Conservation (phyloP, 768 basidiomycete genomes). For the Trichaptum fuscoviolaceum region DNA sequence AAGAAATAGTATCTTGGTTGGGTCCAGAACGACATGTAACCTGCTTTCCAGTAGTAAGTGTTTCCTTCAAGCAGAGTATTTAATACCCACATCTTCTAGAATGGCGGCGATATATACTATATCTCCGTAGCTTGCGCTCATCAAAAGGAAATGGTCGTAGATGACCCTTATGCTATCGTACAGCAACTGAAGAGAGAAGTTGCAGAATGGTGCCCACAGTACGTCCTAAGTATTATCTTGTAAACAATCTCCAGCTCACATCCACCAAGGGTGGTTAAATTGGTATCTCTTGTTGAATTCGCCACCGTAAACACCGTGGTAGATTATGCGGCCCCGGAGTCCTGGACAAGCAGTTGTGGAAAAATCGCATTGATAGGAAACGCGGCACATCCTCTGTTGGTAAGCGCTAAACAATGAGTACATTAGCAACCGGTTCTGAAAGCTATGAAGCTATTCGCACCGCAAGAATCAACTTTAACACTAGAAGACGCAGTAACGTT, state of each 20-base stretch:
- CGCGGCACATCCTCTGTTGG: not conserved
- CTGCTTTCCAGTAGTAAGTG: not conserved
- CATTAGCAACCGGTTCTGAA: not conserved
- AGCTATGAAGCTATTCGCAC: not conserved
- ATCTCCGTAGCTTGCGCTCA: not conserved
- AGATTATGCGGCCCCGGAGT: not conserved
- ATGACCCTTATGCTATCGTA: not conserved
- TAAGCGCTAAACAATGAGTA: not conserved
- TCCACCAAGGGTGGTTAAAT: not conserved
- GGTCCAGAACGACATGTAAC: not conserved
- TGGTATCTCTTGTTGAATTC: not conserved
- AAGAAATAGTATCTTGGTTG: not conserved
- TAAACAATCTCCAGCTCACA: not conserved
- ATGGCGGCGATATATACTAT: not conserved
- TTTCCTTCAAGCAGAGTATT: not conserved
- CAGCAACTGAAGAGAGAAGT: not conserved
- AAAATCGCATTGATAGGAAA: not conserved
- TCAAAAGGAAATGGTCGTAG: not conserved
- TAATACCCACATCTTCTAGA: not conserved
- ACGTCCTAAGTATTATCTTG: not conserved
- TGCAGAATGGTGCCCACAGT: not conserved
- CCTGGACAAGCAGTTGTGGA: not conserved
- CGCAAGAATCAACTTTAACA: not conserved
- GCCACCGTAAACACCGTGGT: not conserved
- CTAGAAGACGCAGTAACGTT: not conserved